A percentile compares a stretch with the other conserved stretches of the same genome.
Evolutionary conservation across 148 eudicot genomes (phyloP).

Genomic region (Rhododendron vialii): DNA sequence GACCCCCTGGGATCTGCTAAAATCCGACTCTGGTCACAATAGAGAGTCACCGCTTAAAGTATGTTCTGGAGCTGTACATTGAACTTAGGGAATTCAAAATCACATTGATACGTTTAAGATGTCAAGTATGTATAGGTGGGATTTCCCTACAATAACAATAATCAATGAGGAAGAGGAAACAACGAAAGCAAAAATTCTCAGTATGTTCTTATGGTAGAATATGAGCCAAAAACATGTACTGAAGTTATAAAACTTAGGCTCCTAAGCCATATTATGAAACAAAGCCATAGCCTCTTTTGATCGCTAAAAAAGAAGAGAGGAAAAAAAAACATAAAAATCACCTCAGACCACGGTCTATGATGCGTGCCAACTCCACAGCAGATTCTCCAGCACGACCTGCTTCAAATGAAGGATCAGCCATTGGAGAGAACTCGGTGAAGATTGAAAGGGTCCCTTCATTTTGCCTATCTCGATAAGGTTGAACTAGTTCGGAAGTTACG

Average conservation of each 20-base stretch:
- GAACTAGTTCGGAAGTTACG: constrained; percentile 72
- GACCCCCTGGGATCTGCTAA: neutral
- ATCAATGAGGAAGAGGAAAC: neutral
- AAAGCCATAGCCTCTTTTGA: neutral
- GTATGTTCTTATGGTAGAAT: neutral
- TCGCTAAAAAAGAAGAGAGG: neutral
- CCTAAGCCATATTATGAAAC: neutral
- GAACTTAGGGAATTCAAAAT: neutral
- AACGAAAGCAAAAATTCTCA: neutral
- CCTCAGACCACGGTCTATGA: constrained; percentile 93
- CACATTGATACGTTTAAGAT: neutral
- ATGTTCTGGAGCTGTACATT: neutral
- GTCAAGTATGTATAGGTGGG: neutral
- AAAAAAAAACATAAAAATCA: constrained; percentile 8
- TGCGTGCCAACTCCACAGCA: constrained; percentile 88
- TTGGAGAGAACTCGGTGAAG: constrained; percentile 84
- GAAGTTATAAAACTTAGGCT: neutral
- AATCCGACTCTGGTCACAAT: neutral
- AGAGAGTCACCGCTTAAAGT: neutral
- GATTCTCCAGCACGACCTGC: constrained; percentile 78
- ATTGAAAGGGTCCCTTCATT: constrained; percentile 86
- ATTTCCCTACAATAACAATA: neutral
- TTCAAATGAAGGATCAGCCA: constrained; percentile 97
- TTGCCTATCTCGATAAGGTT: constrained; percentile 80
- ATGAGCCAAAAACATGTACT: neutral